Evolutionary conservation across 2,329 filamentous ascomycete genomes (phyloP), one percentile per base, ranked within the genome.

Genomic region (Colletotrichum sp.): DNA sequence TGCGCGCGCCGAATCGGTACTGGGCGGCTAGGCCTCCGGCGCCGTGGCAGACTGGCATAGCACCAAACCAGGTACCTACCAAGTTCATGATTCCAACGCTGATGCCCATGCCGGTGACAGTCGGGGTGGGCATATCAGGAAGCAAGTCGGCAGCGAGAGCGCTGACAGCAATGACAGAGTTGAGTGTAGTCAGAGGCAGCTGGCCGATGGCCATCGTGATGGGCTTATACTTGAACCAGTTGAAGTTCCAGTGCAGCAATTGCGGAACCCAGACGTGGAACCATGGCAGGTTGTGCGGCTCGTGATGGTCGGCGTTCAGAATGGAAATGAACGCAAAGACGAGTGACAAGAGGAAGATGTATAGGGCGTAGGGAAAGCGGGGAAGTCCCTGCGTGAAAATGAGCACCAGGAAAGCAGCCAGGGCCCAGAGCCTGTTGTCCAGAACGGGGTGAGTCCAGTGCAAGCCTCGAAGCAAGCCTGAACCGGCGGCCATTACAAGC

Each of bases 41-140:
- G 7, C 96, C 96, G 81, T 98, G 97, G 80, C 97, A 98, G 6
- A 97, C 92, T 5, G 96, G 97, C 97, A 98, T 98, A 7, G 93
- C 94, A 62, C 96, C 96, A 79, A 98, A 97, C 94, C 95, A 98
- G 79, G 94, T 96, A 18, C 94, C 93, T 2, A 93, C 82, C 5
- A 98, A 85, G 81, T 98, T 98, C 91, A 98, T 97, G 3, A 87
- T 79, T 1, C 93, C 92, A 6, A 98, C 94, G 69, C 95, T 98
- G 73, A 96, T 82, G 2, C 96, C 96, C 34, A 98, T 87, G 1
- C 92, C 88, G 0, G 95, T 96, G 8, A 95, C 93, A 0, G 91
- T 91, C 0, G 95, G 95, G 0, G 92, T 77, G 0, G 90, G 89
- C 5, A 93, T 83, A 2, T 90, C 84, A 0, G 95, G 95, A 5